phyloP scores from a whole-genome alignment of 805 yeast genomes.

The Suhomyces tanzawaensis region DNA sequence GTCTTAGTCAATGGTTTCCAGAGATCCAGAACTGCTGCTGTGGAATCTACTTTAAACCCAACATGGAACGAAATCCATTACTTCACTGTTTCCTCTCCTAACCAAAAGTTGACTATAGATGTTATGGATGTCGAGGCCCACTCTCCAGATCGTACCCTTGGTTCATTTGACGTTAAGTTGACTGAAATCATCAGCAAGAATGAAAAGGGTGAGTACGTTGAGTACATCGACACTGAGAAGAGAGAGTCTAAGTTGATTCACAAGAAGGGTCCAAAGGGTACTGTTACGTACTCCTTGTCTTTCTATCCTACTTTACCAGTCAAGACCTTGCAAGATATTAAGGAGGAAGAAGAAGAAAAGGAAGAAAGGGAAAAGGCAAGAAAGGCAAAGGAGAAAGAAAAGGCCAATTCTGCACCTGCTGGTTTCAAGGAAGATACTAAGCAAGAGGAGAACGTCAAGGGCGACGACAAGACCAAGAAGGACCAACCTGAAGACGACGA shows the following conservation, averaged over 20 bases:
- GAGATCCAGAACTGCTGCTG: constrained; percentile 72
- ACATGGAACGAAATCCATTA: constrained; percentile 82
- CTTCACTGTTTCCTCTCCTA: constrained; percentile 76
- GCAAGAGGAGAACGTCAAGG: constrained; percentile 20
- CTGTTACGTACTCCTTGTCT: constrained; percentile 65
- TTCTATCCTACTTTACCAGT: constrained; percentile 85
- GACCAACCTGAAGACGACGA: constrained; percentile 36
- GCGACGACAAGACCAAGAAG: constrained; percentile 32
- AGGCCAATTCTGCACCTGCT: constrained; percentile 15
- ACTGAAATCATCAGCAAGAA: constrained; percentile 65
- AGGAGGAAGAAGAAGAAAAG: constrained; percentile 45
- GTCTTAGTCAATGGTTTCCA: constrained; percentile 73
- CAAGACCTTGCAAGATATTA: constrained; percentile 69
- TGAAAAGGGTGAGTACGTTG: constrained; percentile 61
- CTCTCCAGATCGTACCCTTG: constrained; percentile 83
- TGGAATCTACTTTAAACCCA: constrained; percentile 70
- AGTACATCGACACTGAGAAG: constrained; percentile 52
- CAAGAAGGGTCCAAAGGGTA: constrained; percentile 83
- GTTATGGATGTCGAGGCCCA: constrained; percentile 86
- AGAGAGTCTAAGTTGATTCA: constrained; percentile 63
- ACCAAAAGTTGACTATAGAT: constrained; percentile 80
- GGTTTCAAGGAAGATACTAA: constrained; percentile 17
- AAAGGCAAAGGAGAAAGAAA: constrained; percentile 14
- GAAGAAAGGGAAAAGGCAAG: constrained; percentile 21
- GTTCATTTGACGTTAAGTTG: constrained; percentile 71